Percentiles rank a stretch among this genome's conserved stretches.
Conservation (phyloP, 2,329 filamentous ascomycete genomes). For the Fonsecaea erecta region DNA sequence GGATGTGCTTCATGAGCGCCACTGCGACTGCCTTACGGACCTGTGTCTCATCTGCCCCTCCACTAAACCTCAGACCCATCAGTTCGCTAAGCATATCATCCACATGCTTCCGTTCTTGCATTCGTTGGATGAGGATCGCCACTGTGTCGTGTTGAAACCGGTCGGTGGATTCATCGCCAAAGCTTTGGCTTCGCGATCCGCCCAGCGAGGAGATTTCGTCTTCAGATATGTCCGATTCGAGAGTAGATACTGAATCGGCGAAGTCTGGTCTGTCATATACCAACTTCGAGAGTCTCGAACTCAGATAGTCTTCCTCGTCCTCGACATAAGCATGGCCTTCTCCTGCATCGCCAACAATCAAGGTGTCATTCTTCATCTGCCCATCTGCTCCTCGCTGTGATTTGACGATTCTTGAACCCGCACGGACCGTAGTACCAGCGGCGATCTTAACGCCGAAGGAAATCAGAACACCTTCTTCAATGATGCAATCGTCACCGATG, state of each 20-base stretch:
- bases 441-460: slow-evolving; percentile 71
- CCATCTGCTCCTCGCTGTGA: slow-evolving; percentile 11
- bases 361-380: slow-evolving; percentile 51
- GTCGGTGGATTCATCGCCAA: slow-evolving; percentile 61
- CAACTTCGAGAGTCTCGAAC: slow-evolving; percentile 58
- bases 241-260: slow-evolving; percentile 65
- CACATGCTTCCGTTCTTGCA: slow-evolving; percentile 71
- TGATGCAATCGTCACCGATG: slow-evolving; percentile 71
- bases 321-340: slow-evolving; percentile 68
- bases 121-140: slow-evolving; percentile 80
- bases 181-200: slow-evolving; percentile 69
- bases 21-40: slow-evolving; percentile 84
- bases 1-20: slow-evolving; percentile 80
- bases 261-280: slow-evolving; percentile 59
- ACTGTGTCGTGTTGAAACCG: slow-evolving; percentile 88
- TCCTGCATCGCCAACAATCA: slow-evolving; percentile 62
- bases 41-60: slow-evolving; percentile 86
- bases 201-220: slow-evolving; percentile 40
- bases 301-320: slow-evolving; percentile 69
- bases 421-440: slow-evolving; percentile 40
- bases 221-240: slow-evolving; percentile 61
- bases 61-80: slow-evolving; percentile 86
- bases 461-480: slow-evolving; percentile 75
- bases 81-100: slow-evolving; percentile 94
- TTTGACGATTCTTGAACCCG: slow-evolving; percentile 33